Evolutionary conservation across 1,284 basidiomycete species (phyloP), one percentile per base, ranked within the genome.

Genomic region (Ustilago shanxiensis): DNA sequence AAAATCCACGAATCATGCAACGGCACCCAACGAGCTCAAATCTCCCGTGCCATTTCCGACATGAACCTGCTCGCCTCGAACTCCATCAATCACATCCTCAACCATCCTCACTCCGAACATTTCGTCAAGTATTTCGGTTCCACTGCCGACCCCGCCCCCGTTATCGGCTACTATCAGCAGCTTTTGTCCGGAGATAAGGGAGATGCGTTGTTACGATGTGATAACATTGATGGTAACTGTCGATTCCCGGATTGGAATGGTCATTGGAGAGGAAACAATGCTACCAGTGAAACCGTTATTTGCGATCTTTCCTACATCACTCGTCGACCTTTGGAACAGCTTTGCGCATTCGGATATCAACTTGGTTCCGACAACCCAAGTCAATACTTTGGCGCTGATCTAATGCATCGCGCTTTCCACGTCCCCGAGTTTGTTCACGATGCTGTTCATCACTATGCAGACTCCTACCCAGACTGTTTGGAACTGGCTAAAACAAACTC

Each of bases 181-280:
- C 59, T 87, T n/a, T 63, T 87, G 9, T 61, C 58, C 26, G 77
- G 78, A 22, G 66, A 80, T 58, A 80, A 80, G 37, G 60, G 51
- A 0, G 41, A 47, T 20, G 66, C 68, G 0, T 44, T 80, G 1
- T 16, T 79, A 22, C 81, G 87, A 55, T 88, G 88, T 70, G 87
- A 88, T 67, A 77, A 88, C 73, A 76, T 80, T 14, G 87, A 88
- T 51, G 81, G 80, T 47, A 86, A 87, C 60, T 85, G 84, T 77
- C 24, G 59, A 9, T 82, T 83, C 24, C 60, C 73, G 28, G 86
- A 84, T 1, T 88, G 85, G 85, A 70, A 79, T 53, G 87, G 88
- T 5, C 87, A 88, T 79, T 88, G 86, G 86, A 79, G 87, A 50
- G 87, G 87, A 20, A 77, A 84, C 60, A 88, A 88, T 62, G 87